A percentile compares a stretch with the other conserved stretches of the same genome.
phyloP scores from a whole-genome alignment of 176 grass and related monocot species.

The Lolium rigidum region DNA sequence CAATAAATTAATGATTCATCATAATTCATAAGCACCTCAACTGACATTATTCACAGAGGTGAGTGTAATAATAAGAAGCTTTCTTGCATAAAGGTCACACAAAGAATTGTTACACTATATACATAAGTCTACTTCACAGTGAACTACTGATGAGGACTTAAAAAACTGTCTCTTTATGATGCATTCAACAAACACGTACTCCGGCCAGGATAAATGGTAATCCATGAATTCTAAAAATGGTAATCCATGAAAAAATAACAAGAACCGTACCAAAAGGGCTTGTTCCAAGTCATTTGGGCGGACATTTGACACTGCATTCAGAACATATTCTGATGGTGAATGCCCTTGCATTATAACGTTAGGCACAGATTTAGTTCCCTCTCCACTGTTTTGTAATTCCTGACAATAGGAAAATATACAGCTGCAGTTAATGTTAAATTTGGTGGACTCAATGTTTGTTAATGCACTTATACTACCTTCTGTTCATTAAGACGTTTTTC shows the following conservation, averaged over 20 bases:
- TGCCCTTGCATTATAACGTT: slow-evolving; percentile 85
- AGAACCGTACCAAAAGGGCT: slow-evolving; percentile 67
- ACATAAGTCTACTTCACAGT: neutral
- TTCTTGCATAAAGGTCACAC: neutral
- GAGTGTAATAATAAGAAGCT: neutral
- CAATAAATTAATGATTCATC: neutral
- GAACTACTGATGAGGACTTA: neutral
- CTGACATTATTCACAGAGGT: neutral
- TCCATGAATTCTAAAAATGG: neutral
- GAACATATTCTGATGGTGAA: slow-evolving; percentile 88
- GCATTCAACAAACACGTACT: too few species aligned
- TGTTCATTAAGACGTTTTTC: slow-evolving; percentile 75
- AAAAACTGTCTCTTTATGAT: neutral
- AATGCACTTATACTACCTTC: slow-evolving; percentile 41
- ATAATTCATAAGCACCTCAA: neutral
- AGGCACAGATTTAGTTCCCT: slow-evolving; percentile 62
- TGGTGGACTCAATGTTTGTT: neutral
- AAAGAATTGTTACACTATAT: neutral
- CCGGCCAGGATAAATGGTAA: too few species aligned
- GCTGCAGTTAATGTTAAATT: neutral
- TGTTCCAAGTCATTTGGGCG: slow-evolving; percentile 89
- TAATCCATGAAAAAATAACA: slow-evolving; percentile 6
- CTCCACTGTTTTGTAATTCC: slow-evolving; percentile 73
- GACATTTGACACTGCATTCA: slow-evolving; percentile 73
- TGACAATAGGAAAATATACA: slow-evolving; percentile 39